Evolutionary conservation across 2,329 filamentous ascomycete species (phyloP).

Genomic region (Cladophialophora yegresii): DNA sequence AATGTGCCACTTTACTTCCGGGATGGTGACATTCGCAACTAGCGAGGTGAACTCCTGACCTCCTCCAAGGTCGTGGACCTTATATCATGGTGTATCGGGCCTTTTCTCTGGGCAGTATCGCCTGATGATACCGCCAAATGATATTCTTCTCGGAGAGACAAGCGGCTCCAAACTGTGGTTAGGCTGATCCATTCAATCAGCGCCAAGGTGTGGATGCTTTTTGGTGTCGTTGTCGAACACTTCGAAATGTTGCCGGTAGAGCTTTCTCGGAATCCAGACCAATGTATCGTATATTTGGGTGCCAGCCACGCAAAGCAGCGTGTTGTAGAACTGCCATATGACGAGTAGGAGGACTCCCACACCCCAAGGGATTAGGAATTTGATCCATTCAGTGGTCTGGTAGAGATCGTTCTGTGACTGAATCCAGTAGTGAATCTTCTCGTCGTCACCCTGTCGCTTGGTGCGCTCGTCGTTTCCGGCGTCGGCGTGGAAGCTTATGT

Average conservation of each 20-base stretch:
- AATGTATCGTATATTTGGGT: slow-evolving; percentile 44
- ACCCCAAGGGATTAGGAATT: slow-evolving; percentile 66
- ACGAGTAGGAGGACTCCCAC: slow-evolving; percentile 59
- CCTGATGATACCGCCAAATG: background rate
- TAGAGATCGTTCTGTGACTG: slow-evolving; percentile 78
- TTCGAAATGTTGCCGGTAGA: slow-evolving; percentile 8
- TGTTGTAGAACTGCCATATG: slow-evolving; percentile 66
- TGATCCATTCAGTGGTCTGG: slow-evolving; percentile 72
- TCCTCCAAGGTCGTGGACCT: background rate
- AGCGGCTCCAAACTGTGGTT: background rate
- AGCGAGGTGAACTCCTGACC: slow-evolving; percentile 2
- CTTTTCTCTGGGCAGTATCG: background rate
- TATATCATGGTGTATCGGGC: background rate
- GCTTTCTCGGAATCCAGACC: slow-evolving; percentile 19
- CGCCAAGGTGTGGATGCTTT: slow-evolving; percentile 11
- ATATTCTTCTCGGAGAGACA: background rate
- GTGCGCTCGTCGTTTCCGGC: background rate
- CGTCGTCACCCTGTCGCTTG: background rate
- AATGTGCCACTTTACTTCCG: background rate
- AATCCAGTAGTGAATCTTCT: slow-evolving; percentile 63
- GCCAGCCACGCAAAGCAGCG: slow-evolving; percentile 64
- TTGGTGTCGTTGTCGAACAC: slow-evolving; percentile 5
- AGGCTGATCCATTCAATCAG: slow-evolving; percentile 3
- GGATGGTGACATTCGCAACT: background rate
- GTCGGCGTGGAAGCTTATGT: background rate